A percentile compares a stretch with the other conserved stretches of the same genome.
phyloP scores from a whole-genome alignment of 495 filamentous ascomycete species.

The Penicillium flavigenum region DNA sequence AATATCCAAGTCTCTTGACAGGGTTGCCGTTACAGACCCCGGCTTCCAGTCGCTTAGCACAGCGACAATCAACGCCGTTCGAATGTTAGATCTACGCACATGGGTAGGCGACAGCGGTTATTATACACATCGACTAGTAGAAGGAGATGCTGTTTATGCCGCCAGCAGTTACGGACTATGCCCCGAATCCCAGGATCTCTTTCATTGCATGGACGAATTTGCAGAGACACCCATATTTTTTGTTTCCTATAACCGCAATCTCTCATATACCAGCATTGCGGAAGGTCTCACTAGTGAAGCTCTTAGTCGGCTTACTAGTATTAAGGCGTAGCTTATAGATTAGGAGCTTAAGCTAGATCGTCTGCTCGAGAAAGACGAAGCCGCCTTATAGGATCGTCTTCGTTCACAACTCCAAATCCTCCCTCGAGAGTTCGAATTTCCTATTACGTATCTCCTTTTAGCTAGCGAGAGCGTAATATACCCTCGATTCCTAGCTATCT shows the following conservation, averaged over 20 bases:
- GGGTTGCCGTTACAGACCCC: slow-evolving; percentile 16
- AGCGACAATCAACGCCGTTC: slow-evolving; percentile 9
- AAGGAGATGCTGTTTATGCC: slow-evolving; percentile 19
- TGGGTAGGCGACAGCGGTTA: slow-evolving; percentile 14
- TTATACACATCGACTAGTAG: slow-evolving; percentile 10
- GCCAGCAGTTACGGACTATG: slow-evolving; percentile 15
- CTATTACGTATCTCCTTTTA: slow-evolving; percentile 14
- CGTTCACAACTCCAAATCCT: slow-evolving; percentile 16
- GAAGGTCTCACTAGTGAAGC: background rate
- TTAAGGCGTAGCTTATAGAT: slow-evolving; percentile 7
- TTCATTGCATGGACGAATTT: slow-evolving; percentile 14
- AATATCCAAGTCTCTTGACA: slow-evolving; percentile 14
- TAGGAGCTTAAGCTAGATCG: slow-evolving; percentile 17
- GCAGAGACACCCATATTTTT: background rate
- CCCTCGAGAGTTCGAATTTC: slow-evolving; percentile 8
- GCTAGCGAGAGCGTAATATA: slow-evolving; percentile 18
- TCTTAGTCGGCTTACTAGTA: background rate
- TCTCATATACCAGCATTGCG: slow-evolving; percentile 16
- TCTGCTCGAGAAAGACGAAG: slow-evolving; percentile 14
- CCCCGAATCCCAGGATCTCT: slow-evolving; percentile 15
- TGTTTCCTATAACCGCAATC: slow-evolving; percentile 11
- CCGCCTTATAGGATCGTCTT: slow-evolving; percentile 10
- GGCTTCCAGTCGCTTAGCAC: slow-evolving; percentile 7
- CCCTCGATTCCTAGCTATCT: slow-evolving; percentile 11
- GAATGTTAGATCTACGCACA: slow-evolving; percentile 9